Base-by-base conservation (phyloP, 441 rosid genomes). In the Lepidium campestre region DNA sequence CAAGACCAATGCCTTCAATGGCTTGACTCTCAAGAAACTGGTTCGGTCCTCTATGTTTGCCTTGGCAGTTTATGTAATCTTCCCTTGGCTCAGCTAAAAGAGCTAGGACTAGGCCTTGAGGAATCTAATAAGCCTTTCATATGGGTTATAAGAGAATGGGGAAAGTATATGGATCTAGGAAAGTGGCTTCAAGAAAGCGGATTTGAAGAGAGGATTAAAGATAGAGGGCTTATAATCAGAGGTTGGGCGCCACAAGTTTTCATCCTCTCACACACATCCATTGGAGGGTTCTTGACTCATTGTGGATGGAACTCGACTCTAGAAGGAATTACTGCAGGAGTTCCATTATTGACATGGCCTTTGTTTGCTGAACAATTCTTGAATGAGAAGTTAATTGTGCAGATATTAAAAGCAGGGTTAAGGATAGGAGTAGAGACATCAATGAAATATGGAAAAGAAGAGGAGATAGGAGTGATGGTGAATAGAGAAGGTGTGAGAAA, bases 191-290 rank as follows among this genome's bases (percentile, higher is more conserved):
- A 35, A 48, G 70, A 68, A 10, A 73, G 57, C 5, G 75, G 76
- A 49, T 80, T 70, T 11, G 77, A 77, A 54, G 65, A 63, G 14
- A 67, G 78, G 54, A 55, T 68, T 32, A 52, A 61, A 66, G 77
- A 72, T 5, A 76, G 71, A 60, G 79, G 84, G 19, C 62, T 80
- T 13, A 34, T 78, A 57, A 68, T 82, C 57, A 54, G 62, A 12
- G 81, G 77, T 10, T 76, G 82, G 82, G 82, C 80, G 15, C 86
- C 86, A 0, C 82, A 77, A 68, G 68, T 79, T 5, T 49, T 68
- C 15, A 71, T 82, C 27, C 75, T 78, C 15, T 80, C 82, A 12
- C 81, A 80, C 15, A 46, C 71, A 20, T 68, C 79, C 3, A 42
- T 82, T 0, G 79, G 81, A 36, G 82, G 79, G 5, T 80, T 82